Base-by-base conservation (phyloP, 192 early-diverging fungal genomes). In the Coemansia sp. region DNA sequence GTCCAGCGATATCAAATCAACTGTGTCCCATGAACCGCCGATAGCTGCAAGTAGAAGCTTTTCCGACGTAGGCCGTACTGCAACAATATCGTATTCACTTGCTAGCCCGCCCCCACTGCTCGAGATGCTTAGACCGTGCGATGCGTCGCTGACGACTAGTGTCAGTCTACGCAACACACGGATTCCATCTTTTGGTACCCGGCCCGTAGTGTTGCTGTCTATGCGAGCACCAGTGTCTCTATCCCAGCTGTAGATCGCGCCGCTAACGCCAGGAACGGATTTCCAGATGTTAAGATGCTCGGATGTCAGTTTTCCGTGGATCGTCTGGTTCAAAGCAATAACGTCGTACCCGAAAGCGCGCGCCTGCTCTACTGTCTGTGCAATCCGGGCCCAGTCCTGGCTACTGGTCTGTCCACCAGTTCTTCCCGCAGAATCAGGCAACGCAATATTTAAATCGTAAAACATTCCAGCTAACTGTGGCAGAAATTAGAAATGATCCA, bases 381-480 rank as follows among this genome's bases (percentile, higher is more conserved):
- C 51, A 12, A 81, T 52, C 31, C 59, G 72, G 16, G 69, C 60
- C 78, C 78, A 81, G 40, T 81, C 73, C 21, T 69, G 61, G 31
- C 58, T 60, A 31, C 66, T 72, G 31, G 75, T 7, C 12, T 45
- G 62, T 1, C 69, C 73, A 39, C 63, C 63, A 18, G 70, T 48
- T 56, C 58, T 64, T 13, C 78, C 78, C 12, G 72, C 72, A 40
- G 66, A 56, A 7, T 75, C 78, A 2, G 78, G 78, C 57, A 81
- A 64, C 49, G 72, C 69, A 48, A 81, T 81, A 34, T 81, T 81
- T n/a, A 81, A 60, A 53, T 81, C 78, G 45, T 81, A 72, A 60
- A 81, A 81, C 78, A 81, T 81, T 13, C 23, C 46, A 25, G 7
- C 23, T 25, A 23, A 16, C 21, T 56, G 20, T 25, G 26, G 2